Conservation (phyloP, 1,284 basidiomycete genomes). For the Trichosporon ovoides region DNA sequence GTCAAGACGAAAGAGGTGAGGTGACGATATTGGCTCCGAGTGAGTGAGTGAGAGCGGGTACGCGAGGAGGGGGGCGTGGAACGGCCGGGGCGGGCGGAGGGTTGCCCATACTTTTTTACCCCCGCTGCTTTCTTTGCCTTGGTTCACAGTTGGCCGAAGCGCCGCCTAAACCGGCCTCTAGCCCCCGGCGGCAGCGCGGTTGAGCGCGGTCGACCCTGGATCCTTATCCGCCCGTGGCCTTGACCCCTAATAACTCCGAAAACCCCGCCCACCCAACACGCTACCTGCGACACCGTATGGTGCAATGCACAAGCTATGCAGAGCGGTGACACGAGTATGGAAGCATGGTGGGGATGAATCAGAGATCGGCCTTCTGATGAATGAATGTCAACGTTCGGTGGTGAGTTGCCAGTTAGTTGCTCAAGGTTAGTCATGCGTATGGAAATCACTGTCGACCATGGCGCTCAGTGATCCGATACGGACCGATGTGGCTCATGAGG, state of each 20-base stretch:
- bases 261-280: background rate
- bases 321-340: too few relatives aligned
- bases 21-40: background rate
- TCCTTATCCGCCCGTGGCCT: slow-evolving; percentile 4
- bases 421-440: too few relatives aligned
- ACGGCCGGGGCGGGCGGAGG: too few relatives aligned
- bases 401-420: too few relatives aligned
- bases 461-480: too few relatives aligned
- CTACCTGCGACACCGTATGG: background rate
- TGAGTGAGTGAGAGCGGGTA: too few relatives aligned
- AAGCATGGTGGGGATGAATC: too few relatives aligned
- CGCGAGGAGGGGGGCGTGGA: slow-evolving; percentile 2
- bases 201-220: background rate
- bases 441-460: too few relatives aligned
- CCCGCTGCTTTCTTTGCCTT: background rate
- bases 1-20: background rate
- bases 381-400: too few relatives aligned
- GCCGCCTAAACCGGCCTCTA: too few relatives aligned
- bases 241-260: slow-evolving; percentile 6
- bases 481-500: too few relatives aligned
- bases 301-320: background rate
- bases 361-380: too few relatives aligned
- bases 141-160: background rate
- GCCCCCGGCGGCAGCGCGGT: background rate
- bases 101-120: slow-evolving; percentile 4